phyloP scores from a whole-genome alignment of 1,284 basidiomycete species.

The Coniophora puteana region DNA sequence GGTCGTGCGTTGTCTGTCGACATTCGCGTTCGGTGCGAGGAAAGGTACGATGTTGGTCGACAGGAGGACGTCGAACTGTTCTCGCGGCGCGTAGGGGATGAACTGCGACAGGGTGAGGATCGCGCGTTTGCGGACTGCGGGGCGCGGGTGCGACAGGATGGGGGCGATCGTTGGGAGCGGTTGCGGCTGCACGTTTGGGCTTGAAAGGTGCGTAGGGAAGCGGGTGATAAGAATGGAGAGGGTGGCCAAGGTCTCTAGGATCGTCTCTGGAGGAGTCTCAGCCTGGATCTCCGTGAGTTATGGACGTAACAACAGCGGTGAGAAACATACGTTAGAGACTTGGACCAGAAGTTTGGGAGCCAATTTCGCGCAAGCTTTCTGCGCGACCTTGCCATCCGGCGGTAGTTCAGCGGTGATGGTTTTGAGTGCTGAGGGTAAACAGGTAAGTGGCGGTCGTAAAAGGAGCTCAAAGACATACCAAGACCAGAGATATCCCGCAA shows the following conservation, averaged over 20 bases:
- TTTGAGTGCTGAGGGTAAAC: conserved; percentile 68
- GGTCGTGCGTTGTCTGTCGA: conserved; percentile 73
- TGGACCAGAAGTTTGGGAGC: conserved; percentile 82
- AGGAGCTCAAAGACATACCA: conserved; percentile 48
- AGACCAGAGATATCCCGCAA: conserved; percentile 91
- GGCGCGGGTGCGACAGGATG: conserved; percentile 71
- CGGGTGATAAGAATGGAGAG: conserved; percentile 88
- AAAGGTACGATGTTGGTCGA: conserved; percentile 58
- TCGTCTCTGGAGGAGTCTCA: conserved; percentile 76
- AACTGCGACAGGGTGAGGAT: conserved; percentile 84
- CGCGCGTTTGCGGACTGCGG: conserved; percentile 87
- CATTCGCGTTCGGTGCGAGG: conserved; percentile 44
- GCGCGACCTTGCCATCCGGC: conserved; percentile 73
- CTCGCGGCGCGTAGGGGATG: conserved; percentile 62
- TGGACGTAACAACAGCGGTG: conserved; percentile 3
- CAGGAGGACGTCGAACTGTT: conserved; percentile 55
- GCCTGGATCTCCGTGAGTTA: conserved; percentile 36
- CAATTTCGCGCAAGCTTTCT: conserved; percentile 79
- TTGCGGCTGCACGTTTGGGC: conserved; percentile 46
- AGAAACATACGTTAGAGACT: conserved; percentile 61
- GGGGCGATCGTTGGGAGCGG: conserved; percentile 74
- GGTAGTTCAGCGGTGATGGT: conserved; percentile 91
- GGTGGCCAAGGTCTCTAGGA: conserved; percentile 88
- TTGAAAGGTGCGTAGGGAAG: conserved; percentile 73
- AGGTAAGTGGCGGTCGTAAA: conserved; percentile 1